Conservation (phyloP, 2,329 filamentous ascomycete genomes). For the Clonostachys byssicola region DNA sequence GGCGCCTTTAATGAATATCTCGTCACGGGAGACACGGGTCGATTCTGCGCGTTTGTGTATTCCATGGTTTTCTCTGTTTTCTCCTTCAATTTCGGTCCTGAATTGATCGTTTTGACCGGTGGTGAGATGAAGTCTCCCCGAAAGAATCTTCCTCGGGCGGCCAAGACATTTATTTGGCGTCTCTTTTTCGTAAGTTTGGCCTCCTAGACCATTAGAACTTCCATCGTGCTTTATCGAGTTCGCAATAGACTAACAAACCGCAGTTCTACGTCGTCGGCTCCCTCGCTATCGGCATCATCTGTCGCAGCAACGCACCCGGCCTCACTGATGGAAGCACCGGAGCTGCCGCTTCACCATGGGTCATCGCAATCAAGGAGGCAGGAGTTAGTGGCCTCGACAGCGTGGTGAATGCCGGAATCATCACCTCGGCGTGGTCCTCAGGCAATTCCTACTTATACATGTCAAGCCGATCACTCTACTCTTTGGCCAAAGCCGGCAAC, state of each 20-base stretch:
- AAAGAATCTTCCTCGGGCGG: constrained; percentile 25
- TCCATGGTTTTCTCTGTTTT: constrained; percentile 54
- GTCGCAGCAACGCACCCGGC: constrained; percentile 20
- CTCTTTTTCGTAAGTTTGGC: constrained; percentile 13
- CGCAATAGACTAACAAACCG: no score
- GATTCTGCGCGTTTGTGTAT: constrained; percentile 43
- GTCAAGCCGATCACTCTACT: constrained; percentile 41
- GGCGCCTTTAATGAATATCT: constrained; percentile 37
- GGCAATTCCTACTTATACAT: constrained; percentile 54
- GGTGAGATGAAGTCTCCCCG: constrained; percentile 29
- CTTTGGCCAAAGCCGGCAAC: constrained; percentile 34
- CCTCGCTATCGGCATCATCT: constrained; percentile 38
- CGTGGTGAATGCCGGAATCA: constrained; percentile 54
- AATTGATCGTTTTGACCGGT: constrained; percentile 24
- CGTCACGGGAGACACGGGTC: constrained; percentile 24
- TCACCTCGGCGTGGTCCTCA: constrained; percentile 55
- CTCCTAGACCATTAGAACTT: no score
- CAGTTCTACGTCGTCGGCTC: constrained; percentile 27
- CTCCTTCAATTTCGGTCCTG: constrained; percentile 38
- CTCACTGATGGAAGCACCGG: constrained; percentile 25
- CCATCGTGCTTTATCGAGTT: no score
- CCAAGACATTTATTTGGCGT: constrained; percentile 24
- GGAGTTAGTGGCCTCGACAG: constrained; percentile 38
- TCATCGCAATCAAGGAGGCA: constrained; percentile 47
- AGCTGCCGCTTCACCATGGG: constrained; percentile 47